Percentiles rank a stretch among this genome's conserved stretches.
Conservation (phyloP, 2,329 filamentous ascomycete genomes). For the Sphaerostilbella broomeana region DNA sequence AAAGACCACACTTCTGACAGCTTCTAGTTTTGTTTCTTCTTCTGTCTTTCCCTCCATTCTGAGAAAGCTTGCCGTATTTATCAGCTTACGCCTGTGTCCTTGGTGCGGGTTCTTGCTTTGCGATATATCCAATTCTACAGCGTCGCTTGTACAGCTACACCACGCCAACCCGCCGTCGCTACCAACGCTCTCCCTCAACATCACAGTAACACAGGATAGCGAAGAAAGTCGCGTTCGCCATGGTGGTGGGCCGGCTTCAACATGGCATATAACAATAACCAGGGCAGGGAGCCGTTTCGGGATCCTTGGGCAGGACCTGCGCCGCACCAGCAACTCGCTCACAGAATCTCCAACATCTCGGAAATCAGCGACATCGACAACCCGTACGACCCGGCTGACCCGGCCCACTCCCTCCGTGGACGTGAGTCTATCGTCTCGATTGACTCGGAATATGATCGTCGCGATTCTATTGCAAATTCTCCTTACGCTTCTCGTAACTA, state of each 20-base stretch:
- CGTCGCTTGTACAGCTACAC: not conserved
- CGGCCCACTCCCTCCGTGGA: constrained; percentile 23
- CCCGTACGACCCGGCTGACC: constrained; percentile 21
- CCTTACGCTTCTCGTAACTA: constrained; percentile 18
- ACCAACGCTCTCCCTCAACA: not conserved
- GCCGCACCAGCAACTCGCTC: constrained; percentile 20
- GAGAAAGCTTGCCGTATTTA: too few relatives aligned
- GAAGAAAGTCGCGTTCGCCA: constrained; percentile 12
- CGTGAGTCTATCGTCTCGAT: constrained; percentile 17
- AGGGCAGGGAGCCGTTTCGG: constrained; percentile 24
- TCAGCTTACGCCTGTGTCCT: too few relatives aligned
- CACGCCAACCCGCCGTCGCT: not conserved
- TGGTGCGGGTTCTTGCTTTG: too few relatives aligned
- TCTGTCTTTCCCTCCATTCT: not conserved
- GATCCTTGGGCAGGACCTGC: constrained; percentile 15
- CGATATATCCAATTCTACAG: too few relatives aligned
- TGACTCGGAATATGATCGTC: constrained; percentile 13
- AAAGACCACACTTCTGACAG: too few relatives aligned
- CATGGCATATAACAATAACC: constrained; percentile 28
- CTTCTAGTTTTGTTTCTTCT: not conserved
- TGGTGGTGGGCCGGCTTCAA: constrained; percentile 19
- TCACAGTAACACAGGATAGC: not conserved
- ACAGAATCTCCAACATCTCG: constrained; percentile 29
- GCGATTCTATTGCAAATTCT: constrained; percentile 12
- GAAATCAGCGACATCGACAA: constrained; percentile 24